Evolutionary conservation across 208 protist species (phyloP).

Genomic region (Acanthamoeba healyi): DNA sequence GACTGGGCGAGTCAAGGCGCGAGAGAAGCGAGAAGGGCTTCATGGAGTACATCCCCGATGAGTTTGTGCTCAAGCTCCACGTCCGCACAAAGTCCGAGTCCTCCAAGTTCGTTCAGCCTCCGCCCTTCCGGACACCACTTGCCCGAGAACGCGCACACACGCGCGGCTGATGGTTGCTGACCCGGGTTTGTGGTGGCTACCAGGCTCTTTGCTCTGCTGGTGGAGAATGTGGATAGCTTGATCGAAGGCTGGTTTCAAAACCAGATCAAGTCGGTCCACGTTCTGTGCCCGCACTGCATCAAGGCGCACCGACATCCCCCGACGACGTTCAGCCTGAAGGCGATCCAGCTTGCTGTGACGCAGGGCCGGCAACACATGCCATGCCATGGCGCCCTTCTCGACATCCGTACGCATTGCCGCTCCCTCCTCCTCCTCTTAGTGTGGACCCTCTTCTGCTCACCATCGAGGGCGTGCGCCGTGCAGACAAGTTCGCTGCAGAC

Average conservation of each 20-base stretch:
- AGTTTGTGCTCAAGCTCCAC: conserved; percentile 75
- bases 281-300: conserved; percentile 73
- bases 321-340: conserved; percentile 57
- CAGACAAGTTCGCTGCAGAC: conserved; percentile 70
- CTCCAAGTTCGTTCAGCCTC: conserved; percentile 43
- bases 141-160: too few species aligned
- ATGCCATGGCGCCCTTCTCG: not conserved
- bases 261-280: conserved; percentile 67
- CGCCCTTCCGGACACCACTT: not conserved
- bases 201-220: conserved; percentile 64
- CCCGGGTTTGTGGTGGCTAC: not conserved
- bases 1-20: not conserved
- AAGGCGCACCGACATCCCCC: conserved; percentile 46
- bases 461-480: not conserved
- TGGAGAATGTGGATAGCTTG: conserved; percentile 75
- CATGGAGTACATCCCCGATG: conserved; percentile 75
- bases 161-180: conserved; percentile 34
- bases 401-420: not conserved
- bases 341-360: conserved; percentile 58
- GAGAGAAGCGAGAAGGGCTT: conserved; percentile 58
- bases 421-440: not conserved
- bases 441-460: not conserved
- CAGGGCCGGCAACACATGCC: conserved; percentile 39
- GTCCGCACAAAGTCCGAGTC: conserved; percentile 40
- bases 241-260: conserved; percentile 75